phyloP scores from a whole-genome alignment of 352 stramenopile species.

The Thalassiosira sp. region DNA sequence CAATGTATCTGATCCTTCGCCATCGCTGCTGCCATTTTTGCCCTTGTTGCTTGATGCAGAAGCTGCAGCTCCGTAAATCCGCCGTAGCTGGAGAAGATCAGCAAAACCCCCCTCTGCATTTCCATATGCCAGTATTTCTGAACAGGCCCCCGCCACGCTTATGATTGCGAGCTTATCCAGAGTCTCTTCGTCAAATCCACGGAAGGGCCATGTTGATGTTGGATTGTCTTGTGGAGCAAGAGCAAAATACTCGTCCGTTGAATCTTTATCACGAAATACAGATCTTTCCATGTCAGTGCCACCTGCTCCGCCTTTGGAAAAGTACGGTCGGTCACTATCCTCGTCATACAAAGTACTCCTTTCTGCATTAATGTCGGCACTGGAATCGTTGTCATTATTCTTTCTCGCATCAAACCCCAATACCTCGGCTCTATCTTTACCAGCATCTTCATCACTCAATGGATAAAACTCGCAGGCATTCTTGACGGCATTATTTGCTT shows the following conservation, averaged over 20 bases:
- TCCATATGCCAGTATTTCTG: conserved; percentile 78
- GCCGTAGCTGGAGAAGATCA: conserved; percentile 71
- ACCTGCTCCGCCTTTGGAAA: conserved; percentile 64
- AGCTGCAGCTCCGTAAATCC: conserved; percentile 58
- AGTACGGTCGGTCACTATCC: conserved; percentile 57
- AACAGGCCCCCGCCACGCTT: conserved; percentile 74
- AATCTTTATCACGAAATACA: conserved; percentile 61
- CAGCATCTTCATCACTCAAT: conserved; percentile 60
- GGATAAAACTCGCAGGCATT: conserved; percentile 81
- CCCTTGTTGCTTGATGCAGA: conserved; percentile 14
- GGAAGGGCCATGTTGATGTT: conserved; percentile 67
- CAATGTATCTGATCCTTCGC: neutral
- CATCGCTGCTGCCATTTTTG: neutral
- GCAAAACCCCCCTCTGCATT: conserved; percentile 78
- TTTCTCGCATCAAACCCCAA: conserved; percentile 67
- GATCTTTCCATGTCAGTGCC: conserved; percentile 50
- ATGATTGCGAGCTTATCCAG: conserved; percentile 70
- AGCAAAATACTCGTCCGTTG: conserved; percentile 42
- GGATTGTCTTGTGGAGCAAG: conserved; percentile 60
- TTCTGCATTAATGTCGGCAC: no score
- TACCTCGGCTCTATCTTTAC: conserved; percentile 47
- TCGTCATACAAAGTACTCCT: conserved; percentile 11
- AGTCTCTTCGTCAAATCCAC: conserved; percentile 71
- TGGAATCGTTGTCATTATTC: no score
- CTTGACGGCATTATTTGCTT: conserved; percentile 68